phyloP scores from a whole-genome alignment of 768 basidiomycete genomes.

The Lanmaoa pseudosensibilis region DNA sequence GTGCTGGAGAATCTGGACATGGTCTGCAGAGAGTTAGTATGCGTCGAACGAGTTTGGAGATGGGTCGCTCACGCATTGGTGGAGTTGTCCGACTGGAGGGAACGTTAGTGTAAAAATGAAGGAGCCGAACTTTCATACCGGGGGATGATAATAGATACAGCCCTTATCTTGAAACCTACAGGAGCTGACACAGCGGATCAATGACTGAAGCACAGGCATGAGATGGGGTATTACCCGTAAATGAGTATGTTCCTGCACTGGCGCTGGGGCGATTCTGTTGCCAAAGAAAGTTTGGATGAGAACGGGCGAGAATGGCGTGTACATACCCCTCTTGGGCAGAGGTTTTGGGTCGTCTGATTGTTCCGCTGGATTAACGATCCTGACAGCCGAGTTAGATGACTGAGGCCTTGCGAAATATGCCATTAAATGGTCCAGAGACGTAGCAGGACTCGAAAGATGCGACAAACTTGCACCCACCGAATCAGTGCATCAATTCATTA shows the following conservation, averaged over 20 bases:
- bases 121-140: slow-evolving; percentile 40
- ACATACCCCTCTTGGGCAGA: slow-evolving; percentile 57
- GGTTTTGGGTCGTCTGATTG: slow-evolving; percentile 42
- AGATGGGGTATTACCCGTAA: slow-evolving; percentile 62
- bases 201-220: not conserved
- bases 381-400: slow-evolving; percentile 59
- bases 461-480: not conserved
- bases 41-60: not conserved
- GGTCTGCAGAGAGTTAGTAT: slow-evolving; percentile 28
- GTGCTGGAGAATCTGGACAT: slow-evolving; percentile 45
- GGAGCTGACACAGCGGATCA: slow-evolving; percentile 44
- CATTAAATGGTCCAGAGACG: slow-evolving; percentile 41
- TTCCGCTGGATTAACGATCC: slow-evolving; percentile 64
- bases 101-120: slow-evolving; percentile 14
- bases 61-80: slow-evolving; percentile 28
- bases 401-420: slow-evolving; percentile 69
- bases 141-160: slow-evolving; percentile 80
- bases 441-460: slow-evolving; percentile 3
- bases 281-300: slow-evolving; percentile 5
- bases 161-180: slow-evolving; percentile 88
- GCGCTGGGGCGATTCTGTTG: slow-evolving; percentile 63
- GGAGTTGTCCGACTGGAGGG: slow-evolving; percentile 19
- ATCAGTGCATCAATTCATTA: slow-evolving; percentile 12
- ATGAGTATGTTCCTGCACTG: slow-evolving; percentile 92
- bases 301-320: not conserved